Conservation (phyloP, 352 stramenopile genomes). For the Phytopythium oedochilum region DNA sequence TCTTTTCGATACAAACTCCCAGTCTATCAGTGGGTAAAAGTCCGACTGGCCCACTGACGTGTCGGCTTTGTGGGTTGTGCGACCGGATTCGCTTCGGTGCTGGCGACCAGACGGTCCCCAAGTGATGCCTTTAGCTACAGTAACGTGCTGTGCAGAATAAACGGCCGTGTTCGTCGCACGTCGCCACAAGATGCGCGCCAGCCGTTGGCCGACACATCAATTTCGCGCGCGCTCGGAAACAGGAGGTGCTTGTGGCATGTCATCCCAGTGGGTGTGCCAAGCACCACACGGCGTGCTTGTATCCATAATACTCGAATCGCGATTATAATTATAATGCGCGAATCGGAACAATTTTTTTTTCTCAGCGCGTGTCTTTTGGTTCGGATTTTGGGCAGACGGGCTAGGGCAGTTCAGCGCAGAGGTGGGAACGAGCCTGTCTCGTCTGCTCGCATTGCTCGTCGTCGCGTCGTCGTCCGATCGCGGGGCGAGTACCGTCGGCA, state of each 20-base stretch:
- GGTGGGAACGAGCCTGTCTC: not conserved
- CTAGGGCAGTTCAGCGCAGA: conserved; percentile 1
- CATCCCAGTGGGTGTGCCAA: too few relatives aligned
- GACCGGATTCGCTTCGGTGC: not conserved
- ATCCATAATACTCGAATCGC: too few relatives aligned
- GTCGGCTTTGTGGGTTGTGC: not conserved
- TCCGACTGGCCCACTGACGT: not conserved
- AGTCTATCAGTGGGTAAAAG: not conserved
- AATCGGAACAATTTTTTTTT: conserved; percentile 4
- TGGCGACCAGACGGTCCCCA: not conserved
- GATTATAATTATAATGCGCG: too few relatives aligned
- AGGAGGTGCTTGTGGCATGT: too few relatives aligned
- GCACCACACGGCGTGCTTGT: too few relatives aligned
- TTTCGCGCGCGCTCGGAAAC: too few relatives aligned
- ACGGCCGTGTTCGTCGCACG: too few relatives aligned
- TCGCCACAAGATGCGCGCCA: not conserved
- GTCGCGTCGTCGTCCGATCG: conserved; percentile 11
- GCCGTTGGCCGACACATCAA: not conserved
- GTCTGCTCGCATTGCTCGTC: not conserved
- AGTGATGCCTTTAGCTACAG: not conserved
- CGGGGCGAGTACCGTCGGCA: not conserved
- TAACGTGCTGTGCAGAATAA: too few relatives aligned
- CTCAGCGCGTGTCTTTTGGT: not conserved
- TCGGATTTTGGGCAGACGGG: not conserved
- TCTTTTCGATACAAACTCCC: not conserved